Base-by-base conservation (phyloP, 2,329 filamentous ascomycete species). In the Whalleya microplaca region DNA sequence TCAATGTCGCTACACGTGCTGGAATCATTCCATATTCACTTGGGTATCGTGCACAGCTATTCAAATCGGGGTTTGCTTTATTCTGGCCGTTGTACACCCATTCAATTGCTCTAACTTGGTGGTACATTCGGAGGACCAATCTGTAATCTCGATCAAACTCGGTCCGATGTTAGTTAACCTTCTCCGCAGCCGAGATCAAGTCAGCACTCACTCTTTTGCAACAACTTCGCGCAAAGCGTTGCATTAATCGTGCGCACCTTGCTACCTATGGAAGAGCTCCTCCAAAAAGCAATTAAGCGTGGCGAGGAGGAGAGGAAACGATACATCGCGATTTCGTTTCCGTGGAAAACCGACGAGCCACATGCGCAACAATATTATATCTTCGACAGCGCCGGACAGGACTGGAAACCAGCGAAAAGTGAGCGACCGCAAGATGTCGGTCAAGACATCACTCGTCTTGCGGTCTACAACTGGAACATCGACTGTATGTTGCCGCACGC, bases 401-500 rank as follows among this genome's bases (percentile, higher is more conserved):
- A 51, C 21, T 72, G 69, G 69, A 41, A 56, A 27, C 27, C 53
- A 19, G 46, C 53, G 3, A 20, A 49, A 16, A 18, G 37, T 29
- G 45, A 49, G 44, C 46, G 49, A 21, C 7, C 2, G 19, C 45
- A 42, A 14, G 37, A 45, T 14, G 32, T n/a, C 2, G 21, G 3
- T 27, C 27, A 10, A 7, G 19, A 14, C 2, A 46, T 71, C 42
- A 51, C 42, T 3, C 59, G 55, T 2, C 61, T 72, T 1, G 66
- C 61, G 1, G 48, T 72, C 9, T 66, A 61, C 43, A 66, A 63
- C 49, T 73, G 71, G 71, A 73, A 73, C 58, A 67, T 73, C 27
- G 71, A 73, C 49, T 72, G 69, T 59, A 72, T 69, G 67, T 61
- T 71, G 6, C 71, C 70, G 0, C 53, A 54, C 46, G 58, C 63